These are phyloP conservation scores for Fusarium pilosicola DNA, from an alignment of 2,329 filamentous ascomycete genomes.

Conservation along the genomic window DNA sequence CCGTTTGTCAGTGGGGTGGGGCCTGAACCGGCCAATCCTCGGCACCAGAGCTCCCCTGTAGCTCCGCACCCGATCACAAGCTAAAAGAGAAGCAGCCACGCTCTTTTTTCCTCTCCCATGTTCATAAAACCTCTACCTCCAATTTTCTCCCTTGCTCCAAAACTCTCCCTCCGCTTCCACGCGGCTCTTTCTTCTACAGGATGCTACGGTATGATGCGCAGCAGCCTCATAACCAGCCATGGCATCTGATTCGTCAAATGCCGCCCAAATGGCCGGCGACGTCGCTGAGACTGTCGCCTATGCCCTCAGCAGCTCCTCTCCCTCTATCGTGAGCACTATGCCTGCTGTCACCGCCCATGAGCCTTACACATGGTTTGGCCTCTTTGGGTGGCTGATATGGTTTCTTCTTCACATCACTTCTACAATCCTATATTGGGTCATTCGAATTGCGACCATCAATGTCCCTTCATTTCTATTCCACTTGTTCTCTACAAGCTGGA, in stretches of 20 bases:
- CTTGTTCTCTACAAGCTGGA: conserved; percentile 90
- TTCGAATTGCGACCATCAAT: conserved; percentile 88
- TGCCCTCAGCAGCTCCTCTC: conserved; percentile 48
- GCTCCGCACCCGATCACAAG: conserved; percentile 44
- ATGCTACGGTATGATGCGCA: conserved; percentile 50
- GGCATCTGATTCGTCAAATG: conserved; percentile 55
- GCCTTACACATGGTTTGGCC: conserved; percentile 66
- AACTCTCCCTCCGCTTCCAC: conserved; percentile 31
- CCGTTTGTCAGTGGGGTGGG: conserved; percentile 27
- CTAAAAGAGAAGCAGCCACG: conserved; percentile 38
- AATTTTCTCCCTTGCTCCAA: conserved; percentile 25
- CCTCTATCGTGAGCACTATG: conserved; percentile 53
- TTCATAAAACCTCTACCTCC: conserved; percentile 39
- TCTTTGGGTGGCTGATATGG: conserved; percentile 65
- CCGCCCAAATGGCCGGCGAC: conserved; percentile 47
- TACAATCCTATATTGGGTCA: conserved; percentile 76
- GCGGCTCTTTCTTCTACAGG: conserved; percentile 45
- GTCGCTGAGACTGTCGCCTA: conserved; percentile 48
- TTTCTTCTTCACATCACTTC: conserved; percentile 65
- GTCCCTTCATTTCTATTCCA: conserved; percentile 90
- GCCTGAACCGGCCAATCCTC: conserved; percentile 40
- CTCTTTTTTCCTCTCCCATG: conserved; percentile 35
- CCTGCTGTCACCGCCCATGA: conserved; percentile 50
- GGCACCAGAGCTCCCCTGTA: conserved; percentile 39
- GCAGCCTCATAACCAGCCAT: conserved; percentile 49